Base-by-base conservation (phyloP, 345 rosid genomes). In the Salix dunnii region DNA sequence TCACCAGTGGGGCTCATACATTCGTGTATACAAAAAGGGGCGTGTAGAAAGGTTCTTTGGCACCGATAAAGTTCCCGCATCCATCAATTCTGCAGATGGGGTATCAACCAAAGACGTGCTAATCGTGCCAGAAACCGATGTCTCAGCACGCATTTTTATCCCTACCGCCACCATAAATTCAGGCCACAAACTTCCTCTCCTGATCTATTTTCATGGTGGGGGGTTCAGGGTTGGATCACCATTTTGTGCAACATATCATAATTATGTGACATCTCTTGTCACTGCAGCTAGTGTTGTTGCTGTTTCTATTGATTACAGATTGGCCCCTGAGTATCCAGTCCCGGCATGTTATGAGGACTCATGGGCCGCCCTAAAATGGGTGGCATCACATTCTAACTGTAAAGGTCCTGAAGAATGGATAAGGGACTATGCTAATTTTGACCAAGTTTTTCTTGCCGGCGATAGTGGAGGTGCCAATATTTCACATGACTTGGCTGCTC, bases 131-230 rank as follows among this genome's bases (percentile, higher is more conserved):
- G 80, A 77, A 11, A 40, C 76, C 3, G 77, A 71, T 4, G 74
- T 84, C 6, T 73, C 75, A 2, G 86, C 70, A 10, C 67, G 88
- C 18, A 51, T 88, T 53, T 88, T 74, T 75, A 23, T 81, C 49
- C 87, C 90, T 1, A 0, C 49, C 0, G 63, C 38, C 23, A 68
- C 18, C 9, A 12, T 12, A 7, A 16, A 62, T 21, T 74, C 55
- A 2, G 27, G 25, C 68, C 76, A 42, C 27, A 85, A 80, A 38
- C 82, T 82, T 10, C 87, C 91, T 21, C 68, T 85, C 46, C 71
- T 86, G 1, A 74, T 85, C 21, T 86, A 86, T 67, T 83, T 71
- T 42, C 91, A 86, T 12, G 87, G 87, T 11, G 89, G 88, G 25
- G 85, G 74, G 11, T 81, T 85, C 40, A 53, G 46, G 62, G 42